Evolutionary conservation across 2,329 filamentous ascomycete genomes (phyloP).

Genomic region (Fusarium torreyae): DNA sequence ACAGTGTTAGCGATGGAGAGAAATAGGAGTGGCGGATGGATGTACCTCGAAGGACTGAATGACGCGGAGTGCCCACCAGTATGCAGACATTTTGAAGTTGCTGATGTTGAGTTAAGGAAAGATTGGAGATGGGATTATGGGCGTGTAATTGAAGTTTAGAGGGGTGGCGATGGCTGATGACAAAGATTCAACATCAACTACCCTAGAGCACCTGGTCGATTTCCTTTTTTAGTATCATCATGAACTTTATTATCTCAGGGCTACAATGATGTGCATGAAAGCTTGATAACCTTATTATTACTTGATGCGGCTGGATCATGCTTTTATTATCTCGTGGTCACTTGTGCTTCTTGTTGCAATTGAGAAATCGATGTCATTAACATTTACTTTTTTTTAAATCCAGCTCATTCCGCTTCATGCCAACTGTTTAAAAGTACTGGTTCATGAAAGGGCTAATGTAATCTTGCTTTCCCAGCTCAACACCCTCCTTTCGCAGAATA

Average conservation of each 20-base stretch:
- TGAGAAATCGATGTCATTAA: too few species aligned
- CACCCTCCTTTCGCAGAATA: constrained; percentile 73
- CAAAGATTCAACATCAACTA: constrained; percentile 21
- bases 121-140: background rate
- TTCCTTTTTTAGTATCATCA: too few species aligned
- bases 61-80: constrained; percentile 54
- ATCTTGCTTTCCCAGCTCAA: constrained; percentile 73
- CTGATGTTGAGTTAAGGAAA: constrained; percentile 1
- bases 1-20: constrained; percentile 24
- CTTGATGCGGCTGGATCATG: too few species aligned
- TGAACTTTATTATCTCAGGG: too few species aligned
- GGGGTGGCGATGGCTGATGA: constrained; percentile 34
- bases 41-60: constrained; percentile 55
- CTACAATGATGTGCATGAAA: too few species aligned
- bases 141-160: constrained; percentile 30
- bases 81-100: constrained; percentile 51
- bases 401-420: background rate
- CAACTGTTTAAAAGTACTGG: constrained; percentile 38
- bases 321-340: too few species aligned
- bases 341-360: too few species aligned
- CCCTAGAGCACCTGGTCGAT: constrained; percentile 12
- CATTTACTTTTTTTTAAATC: constrained; percentile 16
- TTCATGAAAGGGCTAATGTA: constrained; percentile 60
- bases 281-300: too few species aligned
- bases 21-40: fast-evolving